Evolutionary conservation across 1,284 basidiomycete species (phyloP).

Genomic region (Butyriboletus appendiculatus): DNA sequence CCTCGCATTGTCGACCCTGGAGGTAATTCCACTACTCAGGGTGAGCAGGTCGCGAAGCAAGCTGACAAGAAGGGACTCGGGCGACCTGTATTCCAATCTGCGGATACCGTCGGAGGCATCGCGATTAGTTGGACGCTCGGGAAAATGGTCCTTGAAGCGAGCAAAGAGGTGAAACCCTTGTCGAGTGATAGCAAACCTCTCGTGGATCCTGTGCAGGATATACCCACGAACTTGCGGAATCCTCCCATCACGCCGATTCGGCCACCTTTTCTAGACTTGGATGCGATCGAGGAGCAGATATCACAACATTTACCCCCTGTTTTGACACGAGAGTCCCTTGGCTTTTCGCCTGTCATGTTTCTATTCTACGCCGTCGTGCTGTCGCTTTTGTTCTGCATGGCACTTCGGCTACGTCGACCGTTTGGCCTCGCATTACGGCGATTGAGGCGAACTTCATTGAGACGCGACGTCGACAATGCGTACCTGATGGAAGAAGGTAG

Average conservation of each 20-base stretch:
- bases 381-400: conserved; percentile 42
- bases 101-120: conserved; percentile 90
- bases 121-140: conserved; percentile 98
- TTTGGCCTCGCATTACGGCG: conserved; percentile 52
- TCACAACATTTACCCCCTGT: conserved; percentile 62
- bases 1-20: conserved; percentile 88
- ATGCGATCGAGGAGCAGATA: conserved; percentile 60
- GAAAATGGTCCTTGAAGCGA: conserved; percentile 97
- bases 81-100: conserved; percentile 82
- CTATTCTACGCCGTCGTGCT: conserved; percentile 52
- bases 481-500: conserved; percentile 65
- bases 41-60: conserved; percentile 69
- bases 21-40: conserved; percentile 66
- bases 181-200: conserved; percentile 53
- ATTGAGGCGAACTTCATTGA: conserved; percentile 40
- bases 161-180: conserved; percentile 70
- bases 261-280: conserved; percentile 59
- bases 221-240: conserved; percentile 46
- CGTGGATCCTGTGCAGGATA: conserved; percentile 67
- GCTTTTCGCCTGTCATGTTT: conserved; percentile 66
- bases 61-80: conserved; percentile 82
- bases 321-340: conserved; percentile 60
- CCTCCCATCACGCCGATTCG: conserved; percentile 62
- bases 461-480: conserved; percentile 41
- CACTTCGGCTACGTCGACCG: conserved; percentile 57